These are phyloP conservation scores for Diatrype stigma DNA, from an alignment of 2,329 filamentous ascomycete species.

Conservation along the genomic window DNA sequence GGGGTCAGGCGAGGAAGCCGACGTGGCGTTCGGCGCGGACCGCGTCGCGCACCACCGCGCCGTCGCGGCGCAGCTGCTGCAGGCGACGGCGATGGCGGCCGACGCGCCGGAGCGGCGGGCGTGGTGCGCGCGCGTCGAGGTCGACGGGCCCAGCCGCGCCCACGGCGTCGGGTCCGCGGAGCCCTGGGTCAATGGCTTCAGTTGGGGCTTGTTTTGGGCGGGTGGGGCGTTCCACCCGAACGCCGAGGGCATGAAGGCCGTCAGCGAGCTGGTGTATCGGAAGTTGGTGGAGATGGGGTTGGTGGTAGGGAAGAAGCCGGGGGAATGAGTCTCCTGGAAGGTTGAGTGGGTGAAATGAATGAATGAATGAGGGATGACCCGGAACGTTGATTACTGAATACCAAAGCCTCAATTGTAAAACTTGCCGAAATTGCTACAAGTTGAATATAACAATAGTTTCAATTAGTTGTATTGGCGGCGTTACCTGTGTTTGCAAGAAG, in stretches of 20 bases:
- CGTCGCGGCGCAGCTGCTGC: slow-evolving; percentile 16
- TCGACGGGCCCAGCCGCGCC: slow-evolving; percentile 18
- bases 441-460: no score
- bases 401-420: no score
- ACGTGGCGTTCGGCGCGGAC: slow-evolving; percentile 24
- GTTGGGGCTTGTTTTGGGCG: slow-evolving; percentile 18
- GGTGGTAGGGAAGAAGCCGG: no score
- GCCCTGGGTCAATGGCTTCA: slow-evolving; percentile 28
- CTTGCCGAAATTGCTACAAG: no score
- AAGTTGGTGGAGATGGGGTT: slow-evolving; percentile 20
- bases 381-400: no score
- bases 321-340: no score
- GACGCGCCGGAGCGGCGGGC: slow-evolving; percentile 14
- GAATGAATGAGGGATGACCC: no score
- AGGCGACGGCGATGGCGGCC: slow-evolving; percentile 20
- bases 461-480: no score
- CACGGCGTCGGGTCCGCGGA: slow-evolving; percentile 24
- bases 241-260: slow-evolving; percentile 25
- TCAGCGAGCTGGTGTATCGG: slow-evolving; percentile 20
- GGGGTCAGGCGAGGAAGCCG: no score
- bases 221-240: slow-evolving; percentile 26
- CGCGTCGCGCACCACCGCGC: slow-evolving; percentile 21
- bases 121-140: slow-evolving; percentile 23
- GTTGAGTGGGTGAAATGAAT: no score
- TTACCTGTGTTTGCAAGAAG: no score